phyloP scores from a whole-genome alignment of 106 monocot species.

The Apostasia ramifera region DNA sequence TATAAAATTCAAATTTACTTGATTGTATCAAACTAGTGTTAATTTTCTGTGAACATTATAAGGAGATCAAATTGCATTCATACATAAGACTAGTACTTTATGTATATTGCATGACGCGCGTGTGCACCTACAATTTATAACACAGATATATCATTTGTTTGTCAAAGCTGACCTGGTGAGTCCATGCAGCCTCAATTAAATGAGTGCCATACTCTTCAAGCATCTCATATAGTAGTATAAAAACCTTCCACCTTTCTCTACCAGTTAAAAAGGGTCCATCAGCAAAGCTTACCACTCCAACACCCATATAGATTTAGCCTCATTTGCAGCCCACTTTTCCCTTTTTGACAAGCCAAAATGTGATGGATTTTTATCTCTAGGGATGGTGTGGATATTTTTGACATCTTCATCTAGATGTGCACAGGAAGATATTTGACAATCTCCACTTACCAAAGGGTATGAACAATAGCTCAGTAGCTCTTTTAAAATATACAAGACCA shows the following conservation, averaged over 20 bases:
- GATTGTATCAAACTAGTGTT: too few species aligned
- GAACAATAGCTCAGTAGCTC: constrained; percentile 23
- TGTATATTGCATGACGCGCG: too few species aligned
- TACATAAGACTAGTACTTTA: too few species aligned
- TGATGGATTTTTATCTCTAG: constrained; percentile 3
- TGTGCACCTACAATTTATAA: too few species aligned
- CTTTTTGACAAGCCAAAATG: constrained; percentile 42
- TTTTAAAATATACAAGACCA: constrained; percentile 70
- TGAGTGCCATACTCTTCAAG: constrained; percentile 96
- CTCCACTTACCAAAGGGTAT: not conserved
- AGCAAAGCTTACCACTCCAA: constrained; percentile 40
- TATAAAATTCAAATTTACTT: too few species aligned
- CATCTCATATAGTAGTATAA: constrained; percentile 84
- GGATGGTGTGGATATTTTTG: constrained; percentile 2
- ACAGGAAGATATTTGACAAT: constrained; percentile 5
- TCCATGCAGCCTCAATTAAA: constrained; percentile 96
- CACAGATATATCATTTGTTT: too few species aligned
- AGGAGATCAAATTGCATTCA: too few species aligned
- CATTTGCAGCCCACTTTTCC: constrained; percentile 69
- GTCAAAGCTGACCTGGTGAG: constrained; percentile 54
- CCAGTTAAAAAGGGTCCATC: constrained; percentile 24
- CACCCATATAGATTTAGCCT: constrained; percentile 71
- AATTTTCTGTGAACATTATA: too few species aligned
- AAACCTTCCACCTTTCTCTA: constrained; percentile 65
- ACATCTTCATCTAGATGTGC: not conserved